These are phyloP conservation scores for Aureobasidium sp. DNA, from an alignment of 2,329 filamentous ascomycete genomes.

Conservation along the genomic window DNA sequence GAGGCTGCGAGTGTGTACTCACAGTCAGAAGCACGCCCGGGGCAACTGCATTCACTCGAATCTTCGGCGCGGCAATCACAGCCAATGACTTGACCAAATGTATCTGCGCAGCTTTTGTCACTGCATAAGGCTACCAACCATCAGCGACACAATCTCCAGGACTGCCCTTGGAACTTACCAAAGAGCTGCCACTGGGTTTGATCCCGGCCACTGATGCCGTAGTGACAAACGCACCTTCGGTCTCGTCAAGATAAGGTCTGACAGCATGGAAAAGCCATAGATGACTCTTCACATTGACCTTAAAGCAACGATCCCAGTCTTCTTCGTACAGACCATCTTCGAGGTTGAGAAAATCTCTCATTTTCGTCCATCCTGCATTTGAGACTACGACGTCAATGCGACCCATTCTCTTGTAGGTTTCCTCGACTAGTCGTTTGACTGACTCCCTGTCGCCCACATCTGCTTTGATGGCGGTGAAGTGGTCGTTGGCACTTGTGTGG, in stretches of 20 bases:
- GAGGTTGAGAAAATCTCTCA: conserved; percentile 37
- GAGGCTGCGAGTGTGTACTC: too few relatives aligned
- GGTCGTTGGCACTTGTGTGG: too few relatives aligned
- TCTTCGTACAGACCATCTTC: conserved; percentile 45
- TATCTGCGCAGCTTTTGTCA: conserved; percentile 23
- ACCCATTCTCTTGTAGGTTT: conserved; percentile 9
- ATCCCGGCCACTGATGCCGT: conserved; percentile 48
- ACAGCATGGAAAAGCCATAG: conserved; percentile 47
- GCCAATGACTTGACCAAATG: conserved; percentile 46
- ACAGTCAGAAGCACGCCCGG: conserved; percentile 42
- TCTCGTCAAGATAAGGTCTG: conserved; percentile 39
- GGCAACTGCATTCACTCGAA: conserved; percentile 48
- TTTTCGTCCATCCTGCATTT: conserved; percentile 39
- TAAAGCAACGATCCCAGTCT: conserved; percentile 49
- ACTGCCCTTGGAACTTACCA: background rate
- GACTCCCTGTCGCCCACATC: too few relatives aligned
- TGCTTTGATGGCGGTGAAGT: too few relatives aligned
- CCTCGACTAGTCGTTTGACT: background rate
- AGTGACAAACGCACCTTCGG: conserved; percentile 44
- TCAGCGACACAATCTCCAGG: too few relatives aligned
- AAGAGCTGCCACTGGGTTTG: conserved; percentile 45
- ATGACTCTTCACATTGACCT: conserved; percentile 51
- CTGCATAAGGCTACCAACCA: too few relatives aligned
- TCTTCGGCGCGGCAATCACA: conserved; percentile 38
- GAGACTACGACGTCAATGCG: conserved; percentile 14